These are phyloP conservation scores for Fusarium palustre DNA, from an alignment of 2,329 filamentous ascomycete genomes.

Conservation along the genomic window DNA sequence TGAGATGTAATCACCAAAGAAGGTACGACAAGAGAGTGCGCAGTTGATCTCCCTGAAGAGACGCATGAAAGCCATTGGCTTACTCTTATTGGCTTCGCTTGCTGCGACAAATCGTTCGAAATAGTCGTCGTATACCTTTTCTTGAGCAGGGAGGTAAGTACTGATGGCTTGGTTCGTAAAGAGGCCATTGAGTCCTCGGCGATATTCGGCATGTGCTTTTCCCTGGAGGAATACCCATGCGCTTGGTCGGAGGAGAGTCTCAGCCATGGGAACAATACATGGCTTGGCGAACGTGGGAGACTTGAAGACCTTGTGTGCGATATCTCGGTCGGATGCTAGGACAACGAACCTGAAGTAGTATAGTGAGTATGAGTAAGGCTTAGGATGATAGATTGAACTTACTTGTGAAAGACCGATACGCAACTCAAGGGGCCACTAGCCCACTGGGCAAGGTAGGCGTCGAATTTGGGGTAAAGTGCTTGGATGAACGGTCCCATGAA, in stretches of 20 bases:
- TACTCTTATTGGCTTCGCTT: slow-evolving; percentile 63
- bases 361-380: background rate
- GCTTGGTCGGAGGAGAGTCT: slow-evolving; percentile 72
- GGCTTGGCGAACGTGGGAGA: slow-evolving; percentile 80
- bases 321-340: slow-evolving; percentile 79
- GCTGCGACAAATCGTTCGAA: slow-evolving; percentile 74
- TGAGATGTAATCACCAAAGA: slow-evolving; percentile 83
- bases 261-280: slow-evolving; percentile 81
- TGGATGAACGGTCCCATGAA: slow-evolving; percentile 82
- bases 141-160: slow-evolving; percentile 78
- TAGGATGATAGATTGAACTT: slow-evolving; percentile 25
- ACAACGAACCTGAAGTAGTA: slow-evolving; percentile 74
- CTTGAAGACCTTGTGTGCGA: slow-evolving; percentile 86
- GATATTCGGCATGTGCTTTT: slow-evolving; percentile 80
- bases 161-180: slow-evolving; percentile 80
- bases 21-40: slow-evolving; percentile 81
- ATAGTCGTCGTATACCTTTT: slow-evolving; percentile 78
- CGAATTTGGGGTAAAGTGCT: slow-evolving; percentile 79
- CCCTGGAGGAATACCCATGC: slow-evolving; percentile 87
- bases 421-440: slow-evolving; percentile 81
- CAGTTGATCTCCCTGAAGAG: slow-evolving; percentile 83
- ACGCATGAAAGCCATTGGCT: slow-evolving; percentile 75
- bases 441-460: slow-evolving; percentile 81
- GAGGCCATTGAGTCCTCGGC: slow-evolving; percentile 78
- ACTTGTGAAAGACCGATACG: slow-evolving; percentile 89